phyloP scores from a whole-genome alignment of 176 grass and related monocot species.

The Oryza meyeriana region DNA sequence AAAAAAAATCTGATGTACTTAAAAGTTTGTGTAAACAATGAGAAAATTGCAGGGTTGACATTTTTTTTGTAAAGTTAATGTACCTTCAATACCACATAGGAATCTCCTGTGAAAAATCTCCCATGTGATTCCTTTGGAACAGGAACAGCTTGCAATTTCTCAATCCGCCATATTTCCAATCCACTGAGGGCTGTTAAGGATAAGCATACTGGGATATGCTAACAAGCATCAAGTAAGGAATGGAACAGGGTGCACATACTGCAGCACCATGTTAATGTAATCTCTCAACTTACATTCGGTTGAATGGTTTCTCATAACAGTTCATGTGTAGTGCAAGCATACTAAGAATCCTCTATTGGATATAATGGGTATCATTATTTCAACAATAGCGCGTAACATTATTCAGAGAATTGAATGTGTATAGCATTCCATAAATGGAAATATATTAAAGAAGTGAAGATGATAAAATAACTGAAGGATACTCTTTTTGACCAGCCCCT shows the following conservation, averaged over 20 bases:
- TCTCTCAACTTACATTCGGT: background rate
- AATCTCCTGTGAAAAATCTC: slow-evolving; percentile 86
- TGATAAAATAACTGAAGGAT: slow-evolving; percentile 54
- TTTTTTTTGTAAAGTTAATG: slow-evolving; percentile 14
- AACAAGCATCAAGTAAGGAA: slow-evolving; percentile 9
- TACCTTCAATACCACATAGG: slow-evolving; percentile 96
- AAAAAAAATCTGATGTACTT: slow-evolving; percentile 16
- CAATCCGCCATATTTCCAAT: slow-evolving; percentile 97
- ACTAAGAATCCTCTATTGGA: background rate
- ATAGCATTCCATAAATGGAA: slow-evolving; percentile 14
- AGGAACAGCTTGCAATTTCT: slow-evolving; percentile 77
- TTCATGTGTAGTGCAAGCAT: background rate
- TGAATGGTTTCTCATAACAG: slow-evolving; percentile 12
- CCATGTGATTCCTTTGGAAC: slow-evolving; percentile 76
- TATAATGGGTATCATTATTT: background rate
- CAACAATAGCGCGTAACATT: background rate
- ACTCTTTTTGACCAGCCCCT: slow-evolving; percentile 88
- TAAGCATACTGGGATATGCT: slow-evolving; percentile 8
- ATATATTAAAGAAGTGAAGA: background rate
- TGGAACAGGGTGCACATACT: background rate
- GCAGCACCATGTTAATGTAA: slow-evolving; percentile 13
- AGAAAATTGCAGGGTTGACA: slow-evolving; percentile 12
- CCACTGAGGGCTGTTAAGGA: slow-evolving; percentile 75
- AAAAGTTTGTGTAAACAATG: slow-evolving; percentile 7
- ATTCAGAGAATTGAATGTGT: background rate